Conservation (phyloP, 129 eudicot species). For the Scalesia atractyloides region DNA sequence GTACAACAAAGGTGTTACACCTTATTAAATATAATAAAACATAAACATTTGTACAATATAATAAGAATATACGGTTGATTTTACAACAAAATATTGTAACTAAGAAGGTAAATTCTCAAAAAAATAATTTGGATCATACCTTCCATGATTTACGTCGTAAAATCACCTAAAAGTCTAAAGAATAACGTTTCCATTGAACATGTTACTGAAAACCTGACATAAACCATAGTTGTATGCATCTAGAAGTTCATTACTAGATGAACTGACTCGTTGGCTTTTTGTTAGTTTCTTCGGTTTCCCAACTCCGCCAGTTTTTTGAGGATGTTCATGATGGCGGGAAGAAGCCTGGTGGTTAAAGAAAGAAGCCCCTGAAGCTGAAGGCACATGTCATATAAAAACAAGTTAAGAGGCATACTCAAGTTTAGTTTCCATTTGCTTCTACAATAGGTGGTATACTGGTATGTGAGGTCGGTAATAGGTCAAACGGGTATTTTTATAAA, state of each 20-base stretch:
- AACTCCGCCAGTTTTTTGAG: conserved; percentile 28
- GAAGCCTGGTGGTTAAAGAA: conserved; percentile 29
- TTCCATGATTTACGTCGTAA: conserved; percentile 10
- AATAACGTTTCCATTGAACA: conserved; percentile 6
- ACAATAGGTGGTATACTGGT: not conserved
- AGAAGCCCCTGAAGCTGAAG: conserved; percentile 31
- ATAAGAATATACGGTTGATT: conserved; percentile 19
- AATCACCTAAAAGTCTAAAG: conserved; percentile 24
- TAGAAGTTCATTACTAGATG: conserved; percentile 6
- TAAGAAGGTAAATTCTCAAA: conserved; percentile 7
- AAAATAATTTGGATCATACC: conserved; percentile 10
- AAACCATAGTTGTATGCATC: conserved; percentile 7
- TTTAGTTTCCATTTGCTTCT: not conserved
- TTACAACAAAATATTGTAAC: conserved; percentile 6
- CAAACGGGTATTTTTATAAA: not conserved
- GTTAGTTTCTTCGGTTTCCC: conserved; percentile 28
- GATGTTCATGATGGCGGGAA: conserved; percentile 30
- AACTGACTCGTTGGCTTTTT: not conserved
- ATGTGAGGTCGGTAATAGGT: not conserved
- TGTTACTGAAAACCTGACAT: conserved; percentile 32
- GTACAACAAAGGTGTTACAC: conserved; percentile 23
- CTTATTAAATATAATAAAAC: conserved; percentile 16
- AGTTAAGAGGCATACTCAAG: not conserved
- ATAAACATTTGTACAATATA: conserved; percentile 31
- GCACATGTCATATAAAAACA: not conserved